phyloP scores from a whole-genome alignment of 2,329 filamentous ascomycete species.

The Lizonia empirigonia region DNA sequence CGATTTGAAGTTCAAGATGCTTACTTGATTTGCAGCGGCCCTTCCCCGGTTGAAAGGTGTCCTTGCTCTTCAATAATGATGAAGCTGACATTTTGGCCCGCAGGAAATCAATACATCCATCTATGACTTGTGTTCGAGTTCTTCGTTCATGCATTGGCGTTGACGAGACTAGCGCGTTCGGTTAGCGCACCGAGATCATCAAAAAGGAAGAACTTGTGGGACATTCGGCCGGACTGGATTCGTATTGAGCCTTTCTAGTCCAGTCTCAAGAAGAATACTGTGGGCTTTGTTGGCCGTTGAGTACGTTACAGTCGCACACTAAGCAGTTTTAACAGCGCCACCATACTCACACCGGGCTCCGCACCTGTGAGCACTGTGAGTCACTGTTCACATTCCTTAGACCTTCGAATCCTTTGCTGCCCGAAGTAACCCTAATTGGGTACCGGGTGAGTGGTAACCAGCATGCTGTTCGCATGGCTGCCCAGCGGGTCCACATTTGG shows the following conservation, averaged over 20 bases:
- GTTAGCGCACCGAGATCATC: slow-evolving; percentile 18
- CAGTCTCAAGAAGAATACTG: background rate
- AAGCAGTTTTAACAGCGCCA: slow-evolving; percentile 13
- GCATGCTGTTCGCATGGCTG: slow-evolving; percentile 33
- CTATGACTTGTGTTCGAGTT: background rate
- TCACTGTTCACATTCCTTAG: slow-evolving; percentile 24
- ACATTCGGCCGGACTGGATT: slow-evolving; percentile 14
- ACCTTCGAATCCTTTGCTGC: slow-evolving; percentile 27
- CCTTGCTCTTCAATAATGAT: background rate
- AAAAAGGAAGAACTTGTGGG: slow-evolving; percentile 30
- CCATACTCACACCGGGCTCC: slow-evolving; percentile 12
- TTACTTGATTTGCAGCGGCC: background rate
- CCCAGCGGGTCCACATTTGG: slow-evolving; percentile 35
- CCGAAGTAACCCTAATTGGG: slow-evolving; percentile 33
- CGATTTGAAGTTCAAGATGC: background rate
- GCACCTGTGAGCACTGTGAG: slow-evolving; percentile 23
- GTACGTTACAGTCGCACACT: slow-evolving; percentile 1
- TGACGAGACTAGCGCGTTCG: slow-evolving; percentile 12
- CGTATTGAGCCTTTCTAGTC: background rate
- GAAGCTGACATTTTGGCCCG: background rate
- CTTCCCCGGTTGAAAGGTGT: background rate
- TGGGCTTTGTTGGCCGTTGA: background rate
- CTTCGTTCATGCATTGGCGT: slow-evolving; percentile 7
- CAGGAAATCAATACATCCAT: background rate
- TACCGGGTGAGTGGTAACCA: slow-evolving; percentile 23